Percentiles rank a stretch among this genome's conserved stretches.
These are phyloP conservation scores for Mallotus japonicus DNA, from an alignment of 441 rosid species.

Conservation along the genomic window DNA sequence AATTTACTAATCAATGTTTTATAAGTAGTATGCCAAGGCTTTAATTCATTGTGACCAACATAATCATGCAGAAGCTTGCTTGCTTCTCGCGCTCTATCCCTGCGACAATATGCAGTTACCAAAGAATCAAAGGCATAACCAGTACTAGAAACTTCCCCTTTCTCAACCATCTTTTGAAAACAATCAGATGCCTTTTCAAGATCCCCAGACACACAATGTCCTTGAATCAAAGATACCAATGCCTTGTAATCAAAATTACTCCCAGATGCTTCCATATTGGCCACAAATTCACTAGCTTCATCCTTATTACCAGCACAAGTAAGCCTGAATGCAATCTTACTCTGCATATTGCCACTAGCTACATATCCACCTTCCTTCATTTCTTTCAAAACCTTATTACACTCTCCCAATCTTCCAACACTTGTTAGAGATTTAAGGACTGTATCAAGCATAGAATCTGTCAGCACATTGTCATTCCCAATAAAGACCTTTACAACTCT, in stretches of 20 bases:
- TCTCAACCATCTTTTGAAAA: constrained; percentile 54
- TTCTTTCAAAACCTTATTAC: constrained; percentile 57
- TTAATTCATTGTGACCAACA: constrained; percentile 36
- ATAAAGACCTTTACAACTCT: constrained; percentile 54
- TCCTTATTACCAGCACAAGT: constrained; percentile 53
- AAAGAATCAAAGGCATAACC: constrained; percentile 56
- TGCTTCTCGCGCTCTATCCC: constrained; percentile 58
- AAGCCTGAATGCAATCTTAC: constrained; percentile 53
- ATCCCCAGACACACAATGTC: constrained; percentile 65
- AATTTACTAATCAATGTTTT: constrained; percentile 56
- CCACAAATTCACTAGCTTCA: constrained; percentile 46
- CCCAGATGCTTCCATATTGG: constrained; percentile 46
- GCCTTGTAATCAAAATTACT: constrained; percentile 47
- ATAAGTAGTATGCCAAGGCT: constrained; percentile 61
- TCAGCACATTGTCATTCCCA: constrained; percentile 48
- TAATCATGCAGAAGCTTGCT: constrained; percentile 50
- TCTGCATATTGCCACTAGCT: constrained; percentile 42
- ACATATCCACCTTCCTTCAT: constrained; percentile 57
- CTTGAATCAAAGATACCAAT: constrained; percentile 62
- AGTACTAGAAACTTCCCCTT: constrained; percentile 40
- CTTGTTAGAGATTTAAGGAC: constrained; percentile 64
- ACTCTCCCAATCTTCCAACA: constrained; percentile 54
- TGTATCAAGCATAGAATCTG: constrained; percentile 53
- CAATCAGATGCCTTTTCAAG: constrained; percentile 57
- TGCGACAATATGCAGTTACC: constrained; percentile 57